Evolutionary conservation across 345 rosid species (phyloP).

Genomic region (Reutealis trisperma): DNA sequence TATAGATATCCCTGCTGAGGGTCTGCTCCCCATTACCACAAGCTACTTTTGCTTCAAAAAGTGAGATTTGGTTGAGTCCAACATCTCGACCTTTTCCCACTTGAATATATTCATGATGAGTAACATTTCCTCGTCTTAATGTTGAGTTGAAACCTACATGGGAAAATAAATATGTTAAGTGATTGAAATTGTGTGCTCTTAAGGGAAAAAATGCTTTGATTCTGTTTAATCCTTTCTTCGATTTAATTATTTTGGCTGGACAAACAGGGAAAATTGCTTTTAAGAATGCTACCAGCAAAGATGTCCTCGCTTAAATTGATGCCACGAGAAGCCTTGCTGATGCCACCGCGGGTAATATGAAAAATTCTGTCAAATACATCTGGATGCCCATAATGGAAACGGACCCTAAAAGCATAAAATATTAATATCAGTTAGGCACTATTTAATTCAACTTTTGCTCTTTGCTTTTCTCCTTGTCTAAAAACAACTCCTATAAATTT

Average conservation of each 20-base stretch:
- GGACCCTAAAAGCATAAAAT: slow-evolving; percentile 55
- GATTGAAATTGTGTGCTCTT: not conserved
- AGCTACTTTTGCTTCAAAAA: slow-evolving; percentile 98
- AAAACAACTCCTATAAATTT: not conserved
- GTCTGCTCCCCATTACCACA: slow-evolving; percentile 97
- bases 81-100: slow-evolving; percentile 99
- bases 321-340: slow-evolving; percentile 94
- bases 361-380: slow-evolving; percentile 94
- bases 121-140: slow-evolving; percentile 84
- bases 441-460: not conserved
- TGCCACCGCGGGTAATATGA: slow-evolving; percentile 96
- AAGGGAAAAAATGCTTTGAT: not conserved
- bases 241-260: not conserved
- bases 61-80: slow-evolving; percentile 93
- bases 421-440: no score
- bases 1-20: slow-evolving; percentile 88
- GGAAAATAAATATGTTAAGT: not conserved
- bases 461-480: not conserved
- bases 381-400: slow-evolving; percentile 97
- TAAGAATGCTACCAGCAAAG: slow-evolving; percentile 72
- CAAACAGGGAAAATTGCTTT: not conserved
- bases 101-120: slow-evolving; percentile 99
- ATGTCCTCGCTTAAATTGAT: slow-evolving; percentile 98
- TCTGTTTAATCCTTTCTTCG: not conserved
- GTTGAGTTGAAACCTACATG: slow-evolving; percentile 87